Conservation (phyloP, 805 yeast species). For the Candida anglica region DNA sequence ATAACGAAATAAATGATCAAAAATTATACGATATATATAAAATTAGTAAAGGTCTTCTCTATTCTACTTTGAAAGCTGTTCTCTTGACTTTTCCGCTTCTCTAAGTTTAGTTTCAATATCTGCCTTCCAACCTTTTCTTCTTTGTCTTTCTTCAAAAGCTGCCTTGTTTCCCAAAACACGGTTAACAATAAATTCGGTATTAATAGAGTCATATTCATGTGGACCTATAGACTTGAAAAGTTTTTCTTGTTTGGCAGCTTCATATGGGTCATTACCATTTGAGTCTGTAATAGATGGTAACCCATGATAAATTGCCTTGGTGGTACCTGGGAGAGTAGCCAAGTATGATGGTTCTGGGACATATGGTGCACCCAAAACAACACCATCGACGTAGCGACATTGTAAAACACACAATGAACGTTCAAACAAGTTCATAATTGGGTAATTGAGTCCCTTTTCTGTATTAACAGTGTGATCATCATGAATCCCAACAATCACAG, state of each 20-base stretch:
- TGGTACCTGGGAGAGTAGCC: slow-evolving; percentile 32
- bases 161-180: slow-evolving; percentile 68
- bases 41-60: too few species aligned
- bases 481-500: slow-evolving; percentile 65
- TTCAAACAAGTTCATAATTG: slow-evolving; percentile 86
- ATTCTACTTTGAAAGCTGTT: too few species aligned
- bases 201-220: slow-evolving; percentile 63
- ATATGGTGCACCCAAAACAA: slow-evolving; percentile 68
- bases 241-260: slow-evolving; percentile 23
- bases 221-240: slow-evolving; percentile 41
- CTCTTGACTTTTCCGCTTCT: slow-evolving; percentile 21
- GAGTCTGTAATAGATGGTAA: slow-evolving; percentile 40
- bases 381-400: slow-evolving; percentile 78
- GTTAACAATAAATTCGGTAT: slow-evolving; percentile 65
- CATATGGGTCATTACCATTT: slow-evolving; percentile 29
- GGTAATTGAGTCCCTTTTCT: slow-evolving; percentile 61
- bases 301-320: slow-evolving; percentile 51
- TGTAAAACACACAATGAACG: slow-evolving; percentile 85
- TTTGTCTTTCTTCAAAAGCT: slow-evolving; percentile 81
- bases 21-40: too few species aligned
- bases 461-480: slow-evolving; percentile 54
- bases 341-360: slow-evolving; percentile 38
- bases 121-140: slow-evolving; percentile 78
- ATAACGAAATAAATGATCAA: too few species aligned
- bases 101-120: slow-evolving; percentile 35